These are phyloP conservation scores for Ceriops zippeliana DNA, from an alignment of 345 rosid genomes.

Conservation along the genomic window DNA sequence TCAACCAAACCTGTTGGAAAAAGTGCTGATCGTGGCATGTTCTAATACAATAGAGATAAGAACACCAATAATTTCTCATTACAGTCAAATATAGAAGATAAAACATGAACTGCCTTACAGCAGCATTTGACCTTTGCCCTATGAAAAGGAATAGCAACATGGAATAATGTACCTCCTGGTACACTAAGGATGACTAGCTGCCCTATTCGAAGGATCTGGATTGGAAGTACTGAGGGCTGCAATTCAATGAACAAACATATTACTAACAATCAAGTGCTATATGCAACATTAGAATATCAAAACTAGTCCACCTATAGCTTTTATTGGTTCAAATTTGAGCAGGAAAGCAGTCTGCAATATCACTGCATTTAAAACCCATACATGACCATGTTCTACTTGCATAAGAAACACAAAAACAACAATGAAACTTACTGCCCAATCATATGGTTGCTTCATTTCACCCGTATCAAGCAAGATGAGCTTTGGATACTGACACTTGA, in stretches of 20 bases:
- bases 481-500: slow-evolving; percentile 82
- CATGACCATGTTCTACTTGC: background rate
- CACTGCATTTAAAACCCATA: background rate
- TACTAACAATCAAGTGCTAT: background rate
- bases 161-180: slow-evolving; percentile 69
- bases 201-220: slow-evolving; percentile 85
- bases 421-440: slow-evolving; percentile 79
- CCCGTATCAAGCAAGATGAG: slow-evolving; percentile 98
- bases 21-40: background rate
- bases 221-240: slow-evolving; percentile 96
- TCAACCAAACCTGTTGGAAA: background rate
- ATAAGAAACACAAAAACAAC: background rate
- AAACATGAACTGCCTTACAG: background rate
- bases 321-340: too few relatives aligned
- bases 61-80: background rate
- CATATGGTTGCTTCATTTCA: slow-evolving; percentile 92
- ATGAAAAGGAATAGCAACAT: slow-evolving; percentile 1
- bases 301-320: background rate
- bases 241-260: slow-evolving; percentile 24
- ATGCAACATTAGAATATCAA: background rate
- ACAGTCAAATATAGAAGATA: background rate
- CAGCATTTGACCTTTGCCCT: background rate
- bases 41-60: background rate
- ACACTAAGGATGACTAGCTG: slow-evolving; percentile 87
- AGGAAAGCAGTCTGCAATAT: background rate